Evolutionary conservation across 768 basidiomycete species (phyloP).

Genomic region (Sarcodon aspratus): DNA sequence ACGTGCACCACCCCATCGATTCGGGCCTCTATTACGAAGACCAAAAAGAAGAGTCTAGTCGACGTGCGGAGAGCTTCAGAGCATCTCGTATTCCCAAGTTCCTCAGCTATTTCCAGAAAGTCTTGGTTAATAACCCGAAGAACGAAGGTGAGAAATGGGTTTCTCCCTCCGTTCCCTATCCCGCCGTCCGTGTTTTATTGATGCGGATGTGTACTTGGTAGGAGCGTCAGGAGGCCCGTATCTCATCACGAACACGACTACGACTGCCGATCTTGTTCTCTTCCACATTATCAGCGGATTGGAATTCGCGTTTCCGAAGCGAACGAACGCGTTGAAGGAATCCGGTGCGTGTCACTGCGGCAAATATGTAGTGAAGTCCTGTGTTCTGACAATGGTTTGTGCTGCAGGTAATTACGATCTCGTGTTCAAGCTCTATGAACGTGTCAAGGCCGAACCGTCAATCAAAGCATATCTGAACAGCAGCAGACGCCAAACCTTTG

Average conservation of each 20-base stretch:
- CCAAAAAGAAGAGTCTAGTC: constrained; percentile 25
- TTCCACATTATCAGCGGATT: constrained; percentile 24
- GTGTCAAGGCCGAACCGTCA: constrained; percentile 17
- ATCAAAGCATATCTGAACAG: constrained; percentile 25
- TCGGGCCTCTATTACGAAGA: constrained; percentile 25
- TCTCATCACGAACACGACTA: constrained; percentile 19
- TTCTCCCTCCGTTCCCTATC: background rate
- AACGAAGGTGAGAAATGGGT: constrained; percentile 6
- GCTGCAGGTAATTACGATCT: constrained; percentile 13
- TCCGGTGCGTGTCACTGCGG: background rate
- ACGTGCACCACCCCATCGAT: constrained; percentile 26
- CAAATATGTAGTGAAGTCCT: background rate
- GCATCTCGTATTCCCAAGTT: constrained; percentile 27
- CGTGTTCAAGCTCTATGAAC: constrained; percentile 21
- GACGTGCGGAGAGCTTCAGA: constrained; percentile 23
- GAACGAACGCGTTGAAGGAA: constrained; percentile 13
- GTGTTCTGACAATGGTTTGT: constrained; percentile 1
- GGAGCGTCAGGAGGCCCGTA: constrained; percentile 7
- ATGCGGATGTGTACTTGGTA: background rate
- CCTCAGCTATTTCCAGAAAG: constrained; percentile 24
- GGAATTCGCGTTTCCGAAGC: constrained; percentile 25
- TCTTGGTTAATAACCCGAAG: constrained; percentile 16
- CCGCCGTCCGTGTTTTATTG: background rate
- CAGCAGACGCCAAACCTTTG: constrained; percentile 17
- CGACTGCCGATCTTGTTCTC: constrained; percentile 30